Conservation (phyloP, 192 early-diverging fungal species). For the Helicostylum pulchrum region DNA sequence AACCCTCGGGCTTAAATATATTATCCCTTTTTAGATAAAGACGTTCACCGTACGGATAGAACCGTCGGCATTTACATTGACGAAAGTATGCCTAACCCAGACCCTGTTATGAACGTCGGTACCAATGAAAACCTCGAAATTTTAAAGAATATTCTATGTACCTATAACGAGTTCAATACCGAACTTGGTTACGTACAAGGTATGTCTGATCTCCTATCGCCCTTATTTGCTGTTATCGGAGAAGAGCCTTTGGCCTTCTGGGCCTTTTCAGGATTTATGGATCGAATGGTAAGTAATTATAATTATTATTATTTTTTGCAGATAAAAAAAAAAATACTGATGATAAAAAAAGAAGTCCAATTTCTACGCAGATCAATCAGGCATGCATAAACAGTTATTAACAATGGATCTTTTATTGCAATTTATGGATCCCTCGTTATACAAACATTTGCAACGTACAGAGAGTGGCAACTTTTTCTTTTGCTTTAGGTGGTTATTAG, state of each 20-base stretch:
- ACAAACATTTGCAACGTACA: conserved; percentile 74
- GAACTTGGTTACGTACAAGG: conserved; percentile 94
- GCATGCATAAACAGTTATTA: conserved; percentile 87
- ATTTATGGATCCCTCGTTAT: conserved; percentile 83
- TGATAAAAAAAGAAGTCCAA: conserved; percentile 59
- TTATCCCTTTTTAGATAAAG: conserved; percentile 67
- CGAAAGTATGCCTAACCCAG: conserved; percentile 56
- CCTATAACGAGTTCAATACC: conserved; percentile 86
- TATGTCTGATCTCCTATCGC: conserved; percentile 93
- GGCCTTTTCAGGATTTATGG: conserved; percentile 90
- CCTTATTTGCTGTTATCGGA: conserved; percentile 82
- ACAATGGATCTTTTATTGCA: conserved; percentile 80
- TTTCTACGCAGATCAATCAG: conserved; percentile 89
- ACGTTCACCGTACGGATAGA: conserved; percentile 94
- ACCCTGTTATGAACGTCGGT: conserved; percentile 44
- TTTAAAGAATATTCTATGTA: conserved; percentile 89
- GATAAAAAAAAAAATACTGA: neutral
- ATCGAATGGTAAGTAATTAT: conserved; percentile 61
- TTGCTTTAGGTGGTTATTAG: conserved; percentile 97
- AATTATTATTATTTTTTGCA: neutral
- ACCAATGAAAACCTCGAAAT: conserved; percentile 78
- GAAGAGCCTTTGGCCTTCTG: conserved; percentile 93
- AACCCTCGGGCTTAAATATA: neutral
- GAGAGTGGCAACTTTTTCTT: conserved; percentile 93
- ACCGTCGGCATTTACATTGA: conserved; percentile 77